A percentile compares a stretch with the other conserved stretches of the same genome.
Evolutionary conservation across 2,329 filamentous ascomycete genomes (phyloP).

Genomic region (Davidsoniella virescens): DNA sequence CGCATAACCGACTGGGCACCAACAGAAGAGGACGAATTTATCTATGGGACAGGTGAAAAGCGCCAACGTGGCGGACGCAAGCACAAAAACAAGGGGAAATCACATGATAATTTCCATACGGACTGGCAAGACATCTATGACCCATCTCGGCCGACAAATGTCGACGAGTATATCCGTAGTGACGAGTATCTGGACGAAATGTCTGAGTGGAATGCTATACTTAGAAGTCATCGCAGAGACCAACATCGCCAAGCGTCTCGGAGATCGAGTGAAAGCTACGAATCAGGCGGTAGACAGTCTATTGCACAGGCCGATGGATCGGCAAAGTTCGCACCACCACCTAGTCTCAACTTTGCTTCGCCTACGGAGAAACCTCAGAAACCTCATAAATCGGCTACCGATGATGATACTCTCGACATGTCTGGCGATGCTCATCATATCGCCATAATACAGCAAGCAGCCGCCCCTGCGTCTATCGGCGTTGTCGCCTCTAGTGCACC

Average conservation of each 20-base stretch:
- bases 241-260: slow-evolving; percentile 29
- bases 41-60: slow-evolving; percentile 47
- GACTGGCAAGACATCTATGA: slow-evolving; percentile 92
- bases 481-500: slow-evolving; percentile 51
- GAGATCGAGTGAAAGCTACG: slow-evolving; percentile 21
- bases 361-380: slow-evolving; percentile 33
- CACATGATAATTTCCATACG: slow-evolving; percentile 33
- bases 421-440: slow-evolving; percentile 51
- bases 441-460: slow-evolving; percentile 33
- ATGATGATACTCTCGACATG: slow-evolving; percentile 23
- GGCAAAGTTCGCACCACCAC: slow-evolving; percentile 46
- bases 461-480: slow-evolving; percentile 21
- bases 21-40: slow-evolving; percentile 65
- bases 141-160: slow-evolving; percentile 63
- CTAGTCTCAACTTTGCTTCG: slow-evolving; percentile 39
- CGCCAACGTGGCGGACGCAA: slow-evolving; percentile 63
- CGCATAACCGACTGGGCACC: slow-evolving; percentile 69
- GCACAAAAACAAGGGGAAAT: slow-evolving; percentile 50
- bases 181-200: slow-evolving; percentile 70
- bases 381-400: slow-evolving; percentile 26
- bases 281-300: slow-evolving; percentile 16
- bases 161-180: slow-evolving; percentile 69
- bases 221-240: slow-evolving; percentile 54
- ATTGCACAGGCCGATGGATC: not conserved
- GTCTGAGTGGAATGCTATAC: slow-evolving; percentile 66